phyloP scores from a whole-genome alignment of 176 grass and related monocot genomes.

The barley (Hordeum vulgare) region MorexV3_pseudomolecules_assembly NC_058519.1:608680629-608681128 shows the following conservation, averaged over 20 bases:
- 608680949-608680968: slow-evolving; percentile 6
- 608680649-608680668: slow-evolving; percentile 4
- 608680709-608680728: slow-evolving; percentile 96
- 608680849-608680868: slow-evolving; percentile 44
- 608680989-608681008: neutral
- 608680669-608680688: slow-evolving; percentile 68
- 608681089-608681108: neutral
- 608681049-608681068: neutral
- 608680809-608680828: neutral
- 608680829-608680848: neutral
- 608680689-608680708: slow-evolving; percentile 94
- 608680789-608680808: slow-evolving; percentile 7
- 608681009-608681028: neutral
- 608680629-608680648: neutral
- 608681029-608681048: neutral
- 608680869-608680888: slow-evolving; percentile 77
- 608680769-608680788: neutral
- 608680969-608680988: slow-evolving; percentile 4
- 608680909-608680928: slow-evolving; percentile 79
- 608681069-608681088: neutral
- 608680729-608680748: slow-evolving; percentile 68
- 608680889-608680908: slow-evolving; percentile 85
- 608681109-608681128: neutral
- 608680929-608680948: slow-evolving; percentile 46
- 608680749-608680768: neutral